These are phyloP conservation scores for Candida golubevii DNA, from an alignment of 805 yeast species.

Conservation along the genomic window DNA sequence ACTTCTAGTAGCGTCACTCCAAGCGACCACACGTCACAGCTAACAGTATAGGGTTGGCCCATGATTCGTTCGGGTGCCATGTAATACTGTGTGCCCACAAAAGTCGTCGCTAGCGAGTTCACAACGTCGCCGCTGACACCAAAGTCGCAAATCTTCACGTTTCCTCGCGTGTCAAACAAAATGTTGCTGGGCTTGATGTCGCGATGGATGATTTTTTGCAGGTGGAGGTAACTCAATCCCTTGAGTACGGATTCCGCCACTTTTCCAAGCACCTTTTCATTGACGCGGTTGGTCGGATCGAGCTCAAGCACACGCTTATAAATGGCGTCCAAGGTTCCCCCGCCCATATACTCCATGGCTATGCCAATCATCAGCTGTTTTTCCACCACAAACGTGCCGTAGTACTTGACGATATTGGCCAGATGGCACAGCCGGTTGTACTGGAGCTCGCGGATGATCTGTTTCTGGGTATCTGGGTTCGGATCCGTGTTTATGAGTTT, in stretches of 20 bases:
- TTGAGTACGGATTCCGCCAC: slow-evolving; percentile 80
- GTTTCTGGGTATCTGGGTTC: slow-evolving; percentile 83
- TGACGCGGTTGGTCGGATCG: slow-evolving; percentile 72
- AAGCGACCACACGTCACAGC: slow-evolving; percentile 94
- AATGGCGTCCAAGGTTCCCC: slow-evolving; percentile 85
- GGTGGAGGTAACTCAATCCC: slow-evolving; percentile 86
- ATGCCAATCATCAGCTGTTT: slow-evolving; percentile 78
- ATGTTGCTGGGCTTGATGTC: slow-evolving; percentile 97
- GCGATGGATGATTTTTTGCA: slow-evolving; percentile 83
- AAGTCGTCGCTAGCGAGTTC: slow-evolving; percentile 90
- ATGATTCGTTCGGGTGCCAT: slow-evolving; percentile 98
- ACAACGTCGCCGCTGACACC: slow-evolving; percentile 98
- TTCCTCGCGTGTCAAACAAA: slow-evolving; percentile 67
- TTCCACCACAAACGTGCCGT: slow-evolving; percentile 84
- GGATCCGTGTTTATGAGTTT: slow-evolving; percentile 71
- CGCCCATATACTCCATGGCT: slow-evolving; percentile 98
- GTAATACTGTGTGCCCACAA: slow-evolving; percentile 94
- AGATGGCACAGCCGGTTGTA: slow-evolving; percentile 80
- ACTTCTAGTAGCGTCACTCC: slow-evolving; percentile 91
- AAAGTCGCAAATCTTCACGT: slow-evolving; percentile 91
- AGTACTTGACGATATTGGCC: slow-evolving; percentile 83
- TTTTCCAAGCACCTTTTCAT: slow-evolving; percentile 89
- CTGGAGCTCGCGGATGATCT: slow-evolving; percentile 85
- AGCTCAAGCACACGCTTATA: slow-evolving; percentile 68
- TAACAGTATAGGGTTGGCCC: slow-evolving; percentile 92